These are phyloP conservation scores for Diplogelasinospora grovesii DNA, from an alignment of 495 filamentous ascomycete species.

Conservation along the genomic window DNA sequence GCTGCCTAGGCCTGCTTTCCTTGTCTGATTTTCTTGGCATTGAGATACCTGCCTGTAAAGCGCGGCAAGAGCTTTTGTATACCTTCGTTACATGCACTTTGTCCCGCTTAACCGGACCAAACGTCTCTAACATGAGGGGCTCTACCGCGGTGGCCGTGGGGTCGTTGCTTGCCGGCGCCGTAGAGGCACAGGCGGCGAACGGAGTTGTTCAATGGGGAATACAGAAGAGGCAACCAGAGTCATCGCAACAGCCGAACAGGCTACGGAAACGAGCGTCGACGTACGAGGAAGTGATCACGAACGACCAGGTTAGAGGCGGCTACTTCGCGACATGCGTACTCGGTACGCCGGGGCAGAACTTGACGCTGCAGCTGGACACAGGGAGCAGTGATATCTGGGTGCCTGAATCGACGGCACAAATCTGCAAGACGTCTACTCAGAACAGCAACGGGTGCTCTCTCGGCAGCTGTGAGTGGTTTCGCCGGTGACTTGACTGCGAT, in stretches of 20 bases:
- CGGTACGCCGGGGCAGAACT: conserved; percentile 61
- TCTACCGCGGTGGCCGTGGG: conserved; percentile 18
- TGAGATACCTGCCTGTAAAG: background rate
- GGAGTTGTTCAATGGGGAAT: conserved; percentile 41
- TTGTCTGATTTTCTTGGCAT: background rate
- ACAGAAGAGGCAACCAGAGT: conserved; percentile 17
- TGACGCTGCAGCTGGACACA: conserved; percentile 71
- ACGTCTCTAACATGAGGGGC: conserved; percentile 20
- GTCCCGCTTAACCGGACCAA: background rate
- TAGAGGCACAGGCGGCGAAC: conserved; percentile 15
- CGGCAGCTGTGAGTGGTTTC: conserved; percentile 46
- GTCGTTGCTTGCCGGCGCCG: conserved; percentile 24
- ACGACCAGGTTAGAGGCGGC: conserved; percentile 40
- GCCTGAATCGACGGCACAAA: conserved; percentile 52
- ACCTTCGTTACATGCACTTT: no score
- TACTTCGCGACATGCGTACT: conserved; percentile 66
- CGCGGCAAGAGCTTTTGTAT: no score
- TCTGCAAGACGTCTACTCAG: conserved; percentile 44
- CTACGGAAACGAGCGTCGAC: conserved; percentile 29
- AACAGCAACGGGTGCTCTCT: conserved; percentile 33
- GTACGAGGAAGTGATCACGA: conserved; percentile 33
- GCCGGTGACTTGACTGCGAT: no score
- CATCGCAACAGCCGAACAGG: conserved; percentile 9
- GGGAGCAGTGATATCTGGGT: conserved; percentile 90
- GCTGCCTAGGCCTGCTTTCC: no score